A percentile compares a stretch with the other conserved stretches of the same genome.
phyloP scores from a whole-genome alignment of 768 basidiomycete genomes.

The Boletus vinaceobasis region DNA sequence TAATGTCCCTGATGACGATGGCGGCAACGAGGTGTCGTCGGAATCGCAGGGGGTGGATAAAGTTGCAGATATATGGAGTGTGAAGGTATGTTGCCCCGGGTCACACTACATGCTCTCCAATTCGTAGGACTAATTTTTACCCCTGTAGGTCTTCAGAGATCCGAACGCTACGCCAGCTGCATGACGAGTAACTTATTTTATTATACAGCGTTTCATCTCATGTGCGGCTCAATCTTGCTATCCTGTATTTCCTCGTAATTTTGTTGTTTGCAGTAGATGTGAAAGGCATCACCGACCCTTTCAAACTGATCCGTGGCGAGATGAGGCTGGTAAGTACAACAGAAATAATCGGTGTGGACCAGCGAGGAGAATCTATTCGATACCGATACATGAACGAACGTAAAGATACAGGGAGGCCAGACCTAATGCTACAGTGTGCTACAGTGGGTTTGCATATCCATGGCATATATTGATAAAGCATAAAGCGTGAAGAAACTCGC shows the following conservation, averaged over 20 bases:
- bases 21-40: conserved; percentile 30
- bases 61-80: conserved; percentile 72
- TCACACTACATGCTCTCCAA: not conserved
- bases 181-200: conserved; percentile 25
- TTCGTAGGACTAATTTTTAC: not conserved
- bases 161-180: conserved; percentile 31
- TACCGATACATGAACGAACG: conserved; percentile 16
- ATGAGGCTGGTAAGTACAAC: not conserved
- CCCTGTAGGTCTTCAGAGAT: conserved; percentile 43
- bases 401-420: conserved; percentile 17
- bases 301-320: not conserved
- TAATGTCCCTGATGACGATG: conserved; percentile 36
- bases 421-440: conserved; percentile 23
- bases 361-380: conserved; percentile 9
- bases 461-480: not conserved
- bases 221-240: conserved; percentile 8
- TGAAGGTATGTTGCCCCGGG: conserved; percentile 51
- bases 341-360: not conserved
- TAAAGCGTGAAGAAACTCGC: not conserved
- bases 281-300: not conserved
- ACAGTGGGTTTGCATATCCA: conserved; percentile 7
- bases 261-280: not conserved
- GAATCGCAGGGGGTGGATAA: conserved; percentile 40
- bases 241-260: conserved; percentile 8
- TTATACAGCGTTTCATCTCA: conserved; percentile 10